Evolutionary conservation across 352 stramenopile species (phyloP), one percentile per base, ranked within the genome.

Genomic region (Phytophthora sp.): DNA sequence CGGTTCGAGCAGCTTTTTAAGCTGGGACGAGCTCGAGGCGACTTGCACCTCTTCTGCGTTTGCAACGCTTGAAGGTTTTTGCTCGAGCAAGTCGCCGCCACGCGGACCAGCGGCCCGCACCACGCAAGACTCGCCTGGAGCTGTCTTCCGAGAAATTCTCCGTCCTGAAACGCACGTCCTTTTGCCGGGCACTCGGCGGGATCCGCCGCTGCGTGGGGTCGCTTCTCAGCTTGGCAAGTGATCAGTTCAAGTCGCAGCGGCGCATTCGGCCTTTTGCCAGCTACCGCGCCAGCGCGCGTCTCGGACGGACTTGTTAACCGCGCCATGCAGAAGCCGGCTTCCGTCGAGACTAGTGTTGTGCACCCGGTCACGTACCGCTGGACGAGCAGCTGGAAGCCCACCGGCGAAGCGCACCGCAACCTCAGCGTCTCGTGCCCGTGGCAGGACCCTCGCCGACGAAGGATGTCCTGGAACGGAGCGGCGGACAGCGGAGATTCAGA

Each of bases 211-310:
- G 30, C 26, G 46, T 53, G 20, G 30, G 30, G 46, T 27, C 52
- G 49, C 55, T 69, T 69, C 64, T 62, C 58, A 69, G 31, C 31
- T 45, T 69, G 56, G 49, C 50, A 30, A 48, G 66, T 57, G 38
- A 9, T 17, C 48, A 34, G 23, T 28, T 12, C 23, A 11, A 31
- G 21, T 67, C 31, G 17, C n/a, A n/a, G n/a, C n/a, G n/a, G 5
- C 15, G 24, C 66, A 75, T 72, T 75, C 54, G 45, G 55, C 24
- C 28, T 72, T 75, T 75, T 75, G 32, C 55, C 45, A 62, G 30
- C 50, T 34, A 69, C 27, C 24, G 53, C 66, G 10, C 46, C 27
- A 18, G 53, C 66, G 10, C 46, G 63, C 54, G 37, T 50, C 48
- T 43, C 49, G 20, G 23, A 46, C 41, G 28, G 28, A 65, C 39